Percentiles rank a stretch among this genome's conserved stretches.
Evolutionary conservation across 805 yeast genomes (phyloP).

Genomic region (Lachancea cidri): DNA sequence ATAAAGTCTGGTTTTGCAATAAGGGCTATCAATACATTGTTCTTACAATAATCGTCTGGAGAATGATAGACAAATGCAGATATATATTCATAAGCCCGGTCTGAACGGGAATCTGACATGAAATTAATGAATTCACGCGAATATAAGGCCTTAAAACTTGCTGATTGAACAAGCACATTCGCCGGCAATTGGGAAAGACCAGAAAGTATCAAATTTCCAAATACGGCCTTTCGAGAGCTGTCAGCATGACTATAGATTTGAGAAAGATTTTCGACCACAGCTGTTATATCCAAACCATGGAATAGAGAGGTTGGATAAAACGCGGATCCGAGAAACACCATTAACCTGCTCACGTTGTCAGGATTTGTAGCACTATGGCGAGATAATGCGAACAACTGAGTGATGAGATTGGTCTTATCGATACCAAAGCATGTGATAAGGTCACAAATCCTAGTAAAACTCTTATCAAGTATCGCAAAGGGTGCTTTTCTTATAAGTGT

Average conservation of each 20-base stretch:
- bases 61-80: conserved; percentile 12
- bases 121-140: conserved; percentile 12
- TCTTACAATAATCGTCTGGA: conserved; percentile 12
- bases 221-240: neutral
- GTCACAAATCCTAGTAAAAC: neutral
- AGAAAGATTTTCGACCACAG: conserved; percentile 15
- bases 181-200: neutral
- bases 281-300: neutral
- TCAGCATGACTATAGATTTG: conserved; percentile 8
- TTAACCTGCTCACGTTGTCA: neutral
- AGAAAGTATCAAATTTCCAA: conserved; percentile 1
- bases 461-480: neutral
- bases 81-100: conserved; percentile 5
- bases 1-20: conserved; percentile 16
- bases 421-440: neutral
- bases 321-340: neutral
- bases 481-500: conserved; percentile 1
- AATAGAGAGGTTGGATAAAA: neutral
- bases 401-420: neutral
- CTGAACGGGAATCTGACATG: conserved; percentile 9
- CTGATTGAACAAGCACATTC: neutral
- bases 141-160: conserved; percentile 6
- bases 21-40: conserved; percentile 13
- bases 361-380: neutral
- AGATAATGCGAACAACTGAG: neutral